These are phyloP conservation scores for Spraguea lophii DNA, from an alignment of 371 early-diverging fungal genomes.

Conservation along the genomic window DNA sequence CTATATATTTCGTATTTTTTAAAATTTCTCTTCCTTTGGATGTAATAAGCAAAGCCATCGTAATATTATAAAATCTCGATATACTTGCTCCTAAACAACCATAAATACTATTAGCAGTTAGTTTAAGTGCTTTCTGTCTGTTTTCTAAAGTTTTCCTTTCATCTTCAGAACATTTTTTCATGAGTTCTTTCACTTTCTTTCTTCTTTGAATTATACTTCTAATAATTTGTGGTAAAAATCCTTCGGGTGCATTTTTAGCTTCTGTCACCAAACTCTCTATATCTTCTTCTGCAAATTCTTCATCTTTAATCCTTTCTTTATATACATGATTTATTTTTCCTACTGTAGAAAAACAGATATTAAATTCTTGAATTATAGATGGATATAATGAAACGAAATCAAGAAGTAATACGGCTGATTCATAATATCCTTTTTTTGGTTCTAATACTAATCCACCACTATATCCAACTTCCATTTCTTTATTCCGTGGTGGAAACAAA, in stretches of 20 bases:
- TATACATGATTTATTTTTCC: no score
- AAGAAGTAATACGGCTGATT: constrained; percentile 71
- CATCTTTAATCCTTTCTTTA: constrained; percentile 4
- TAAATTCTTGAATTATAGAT: constrained; percentile 97
- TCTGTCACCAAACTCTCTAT: background rate
- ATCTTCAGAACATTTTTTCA: constrained; percentile 52
- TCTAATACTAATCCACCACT: constrained; percentile 91
- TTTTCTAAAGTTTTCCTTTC: constrained; percentile 53
- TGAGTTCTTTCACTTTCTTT: constrained; percentile 62
- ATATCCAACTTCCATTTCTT: constrained; percentile 68
- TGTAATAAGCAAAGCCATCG: constrained; percentile 87
- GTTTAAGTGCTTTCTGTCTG: constrained; percentile 81
- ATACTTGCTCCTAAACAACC: constrained; percentile 86
- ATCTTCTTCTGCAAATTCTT: constrained; percentile 47
- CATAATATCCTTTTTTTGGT: constrained; percentile 85
- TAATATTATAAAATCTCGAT: constrained; percentile 90
- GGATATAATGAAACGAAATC: constrained; percentile 99
- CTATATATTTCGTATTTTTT: constrained; percentile 70
- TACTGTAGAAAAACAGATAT: constrained; percentile 94
- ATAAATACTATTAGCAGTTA: constrained; percentile 98
- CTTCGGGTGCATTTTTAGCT: background rate
- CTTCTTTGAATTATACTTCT: constrained; percentile 70
- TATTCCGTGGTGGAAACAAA: constrained; percentile 47
- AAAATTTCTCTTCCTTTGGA: constrained; percentile 85
- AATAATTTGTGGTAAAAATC: constrained; percentile 65